Percentiles rank a stretch among this genome's conserved stretches.
Evolutionary conservation across 495 filamentous ascomycete genomes (phyloP).

Genomic region (Penicillium verhagenii): DNA sequence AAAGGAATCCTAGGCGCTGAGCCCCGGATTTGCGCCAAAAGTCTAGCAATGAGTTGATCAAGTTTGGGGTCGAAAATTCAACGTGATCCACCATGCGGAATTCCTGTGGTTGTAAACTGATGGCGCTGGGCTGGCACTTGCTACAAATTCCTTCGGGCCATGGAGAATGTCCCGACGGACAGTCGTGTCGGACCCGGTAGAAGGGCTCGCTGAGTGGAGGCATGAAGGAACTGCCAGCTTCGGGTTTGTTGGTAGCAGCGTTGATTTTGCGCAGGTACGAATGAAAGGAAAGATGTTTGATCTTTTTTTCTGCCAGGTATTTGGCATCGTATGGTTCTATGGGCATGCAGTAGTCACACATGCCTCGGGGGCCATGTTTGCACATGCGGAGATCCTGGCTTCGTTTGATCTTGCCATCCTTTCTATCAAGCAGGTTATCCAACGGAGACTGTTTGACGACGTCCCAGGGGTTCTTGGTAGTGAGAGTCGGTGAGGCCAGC

Average conservation of each 20-base stretch:
- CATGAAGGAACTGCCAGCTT: constrained; percentile 89
- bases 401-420: constrained; percentile 89
- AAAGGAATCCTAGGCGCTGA: constrained; percentile 87
- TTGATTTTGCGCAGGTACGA: constrained; percentile 93
- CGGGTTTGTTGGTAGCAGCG: constrained; percentile 90
- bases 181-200: constrained; percentile 83
- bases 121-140: constrained; percentile 97
- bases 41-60: constrained; percentile 85
- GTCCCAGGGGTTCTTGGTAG: constrained; percentile 91
- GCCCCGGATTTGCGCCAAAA: constrained; percentile 81
- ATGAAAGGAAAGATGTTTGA: constrained; percentile 97
- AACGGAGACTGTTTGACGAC: constrained; percentile 80
- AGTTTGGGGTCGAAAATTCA: constrained; percentile 78
- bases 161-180: constrained; percentile 85
- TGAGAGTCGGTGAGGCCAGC: constrained; percentile 53
- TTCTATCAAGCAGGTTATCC: constrained; percentile 81
- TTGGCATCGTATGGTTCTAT: constrained; percentile 88
- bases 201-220: constrained; percentile 92
- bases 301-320: constrained; percentile 91
- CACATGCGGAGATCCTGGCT: constrained; percentile 82
- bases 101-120: constrained; percentile 88
- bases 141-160: constrained; percentile 99
- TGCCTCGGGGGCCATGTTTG: constrained; percentile 90
- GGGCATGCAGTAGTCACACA: constrained; percentile 99
- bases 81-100: constrained; percentile 99